Percentiles rank a stretch among this genome's conserved stretches.
phyloP scores from a whole-genome alignment of 352 stramenopile species.

The Phytopythium delawarense region DNA sequence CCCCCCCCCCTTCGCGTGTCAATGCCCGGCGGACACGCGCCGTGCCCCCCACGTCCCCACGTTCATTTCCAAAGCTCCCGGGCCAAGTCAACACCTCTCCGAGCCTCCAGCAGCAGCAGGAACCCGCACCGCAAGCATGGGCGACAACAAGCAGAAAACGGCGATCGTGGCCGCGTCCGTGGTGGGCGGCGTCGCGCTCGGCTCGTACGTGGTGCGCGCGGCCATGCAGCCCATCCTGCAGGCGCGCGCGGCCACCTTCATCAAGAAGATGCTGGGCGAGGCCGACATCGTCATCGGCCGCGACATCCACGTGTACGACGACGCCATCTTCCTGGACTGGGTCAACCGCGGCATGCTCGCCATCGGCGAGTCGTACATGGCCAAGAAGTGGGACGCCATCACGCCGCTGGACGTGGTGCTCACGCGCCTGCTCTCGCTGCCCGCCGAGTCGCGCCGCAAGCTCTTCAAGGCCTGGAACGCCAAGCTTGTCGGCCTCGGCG shows the following conservation, averaged over 20 bases:
- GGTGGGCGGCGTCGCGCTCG: constrained; percentile 56
- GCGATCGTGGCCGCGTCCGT: constrained; percentile 63
- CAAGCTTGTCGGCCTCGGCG: constrained; percentile 69
- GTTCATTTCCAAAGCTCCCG: constrained; percentile 7
- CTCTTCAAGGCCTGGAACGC: constrained; percentile 87
- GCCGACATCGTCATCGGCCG: constrained; percentile 77
- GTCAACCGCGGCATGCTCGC: constrained; percentile 78
- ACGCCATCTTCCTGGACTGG: constrained; percentile 86
- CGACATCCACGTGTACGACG: constrained; percentile 80
- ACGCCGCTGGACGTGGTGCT: constrained; percentile 76
- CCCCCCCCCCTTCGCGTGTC: background rate
- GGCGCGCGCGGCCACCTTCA: constrained; percentile 66
- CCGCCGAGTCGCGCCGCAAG: constrained; percentile 72
- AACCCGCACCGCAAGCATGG: background rate
- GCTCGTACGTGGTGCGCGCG: constrained; percentile 61
- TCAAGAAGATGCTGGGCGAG: constrained; percentile 77
- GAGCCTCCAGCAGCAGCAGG: background rate
- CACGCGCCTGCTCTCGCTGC: constrained; percentile 63
- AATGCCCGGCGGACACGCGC: constrained; percentile 2
- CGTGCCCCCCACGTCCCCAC: background rate
- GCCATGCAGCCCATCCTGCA: constrained; percentile 68
- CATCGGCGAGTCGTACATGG: constrained; percentile 88
- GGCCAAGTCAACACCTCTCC: constrained; percentile 2
- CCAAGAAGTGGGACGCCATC: constrained; percentile 83
- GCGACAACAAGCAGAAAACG: constrained; percentile 56